Percentiles rank a stretch among this genome's conserved stretches.
These are phyloP conservation scores for Wickerhamomyces rabaulensis DNA, from an alignment of 805 yeast species.

Conservation along the genomic window DNA sequence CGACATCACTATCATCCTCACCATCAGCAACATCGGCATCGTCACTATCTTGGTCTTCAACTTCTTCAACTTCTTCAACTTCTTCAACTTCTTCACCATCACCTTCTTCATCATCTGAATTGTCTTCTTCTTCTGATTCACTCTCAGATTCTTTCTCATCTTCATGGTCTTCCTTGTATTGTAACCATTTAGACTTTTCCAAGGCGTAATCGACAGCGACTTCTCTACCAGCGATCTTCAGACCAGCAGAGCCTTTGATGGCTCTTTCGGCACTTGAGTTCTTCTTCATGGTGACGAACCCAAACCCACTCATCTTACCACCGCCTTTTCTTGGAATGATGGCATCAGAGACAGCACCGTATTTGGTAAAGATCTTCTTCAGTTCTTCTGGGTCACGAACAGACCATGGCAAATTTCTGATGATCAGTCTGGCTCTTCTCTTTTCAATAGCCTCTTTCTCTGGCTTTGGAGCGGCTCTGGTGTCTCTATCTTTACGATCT, in stretches of 20 bases:
- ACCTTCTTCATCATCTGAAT: conserved; percentile 27
- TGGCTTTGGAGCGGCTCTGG: not conserved
- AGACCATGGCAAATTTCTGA: conserved; percentile 96
- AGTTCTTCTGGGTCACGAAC: conserved; percentile 72
- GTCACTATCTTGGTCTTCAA: conserved; percentile 23
- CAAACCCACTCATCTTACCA: conserved; percentile 92
- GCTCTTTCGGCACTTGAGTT: conserved; percentile 74
- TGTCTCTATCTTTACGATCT: conserved; percentile 49
- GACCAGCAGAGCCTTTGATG: conserved; percentile 64
- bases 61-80: conserved; percentile 14
- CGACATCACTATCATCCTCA: conserved; percentile 22
- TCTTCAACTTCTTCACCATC: conserved; percentile 8
- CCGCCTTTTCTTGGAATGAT: conserved; percentile 83
- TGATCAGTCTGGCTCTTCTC: conserved; percentile 80
- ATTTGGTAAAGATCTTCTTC: conserved; percentile 63
- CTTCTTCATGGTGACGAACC: conserved; percentile 86
- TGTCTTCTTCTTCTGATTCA: conserved; percentile 35
- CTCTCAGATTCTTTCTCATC: conserved; percentile 36
- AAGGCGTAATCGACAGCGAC: conserved; percentile 94
- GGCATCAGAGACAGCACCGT: conserved; percentile 84
- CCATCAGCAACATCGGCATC: conserved; percentile 25
- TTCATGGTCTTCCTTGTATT: conserved; percentile 40
- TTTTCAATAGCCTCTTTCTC: conserved; percentile 47
- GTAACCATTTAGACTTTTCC: conserved; percentile 81
- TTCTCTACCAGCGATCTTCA: conserved; percentile 82